These are phyloP conservation scores for Candida anglica DNA, from an alignment of 805 yeast genomes.

Conservation along the genomic window DNA sequence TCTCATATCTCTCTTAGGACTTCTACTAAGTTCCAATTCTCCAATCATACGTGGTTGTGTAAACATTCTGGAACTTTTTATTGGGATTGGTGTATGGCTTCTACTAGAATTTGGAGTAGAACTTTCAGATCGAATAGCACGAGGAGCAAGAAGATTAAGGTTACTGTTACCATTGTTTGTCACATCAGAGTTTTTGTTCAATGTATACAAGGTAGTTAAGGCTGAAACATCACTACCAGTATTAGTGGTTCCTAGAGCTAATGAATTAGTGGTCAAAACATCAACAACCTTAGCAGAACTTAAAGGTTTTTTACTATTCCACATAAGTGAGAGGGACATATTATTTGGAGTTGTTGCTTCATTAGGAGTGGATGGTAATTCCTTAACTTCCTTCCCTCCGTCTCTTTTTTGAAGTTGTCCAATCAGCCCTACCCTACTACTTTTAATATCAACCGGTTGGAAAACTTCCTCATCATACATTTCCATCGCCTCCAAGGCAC, in stretches of 20 bases:
- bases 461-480: constrained; percentile 63
- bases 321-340: constrained; percentile 24
- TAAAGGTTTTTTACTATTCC: constrained; percentile 12
- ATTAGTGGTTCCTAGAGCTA: constrained; percentile 30
- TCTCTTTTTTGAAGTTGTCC: too few relatives aligned
- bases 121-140: not conserved
- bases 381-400: too few relatives aligned
- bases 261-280: constrained; percentile 27
- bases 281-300: constrained; percentile 17
- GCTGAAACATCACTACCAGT: constrained; percentile 29
- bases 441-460: constrained; percentile 15
- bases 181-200: constrained; percentile 21
- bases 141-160: not conserved
- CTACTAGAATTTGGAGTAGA: not conserved
- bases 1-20: not conserved
- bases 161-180: too few relatives aligned
- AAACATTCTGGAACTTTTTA: not conserved
- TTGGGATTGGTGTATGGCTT: not conserved
- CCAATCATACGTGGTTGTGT: constrained; percentile 1
- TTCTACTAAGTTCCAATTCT: not conserved
- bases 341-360: not conserved
- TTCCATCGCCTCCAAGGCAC: constrained; percentile 60
- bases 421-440: not conserved
- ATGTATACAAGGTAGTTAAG: constrained; percentile 31
- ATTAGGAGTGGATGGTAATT: not conserved